Base-by-base conservation (phyloP, 2,329 filamentous ascomycete species). In the Phaeosphaeriaceae sp. region DNA sequence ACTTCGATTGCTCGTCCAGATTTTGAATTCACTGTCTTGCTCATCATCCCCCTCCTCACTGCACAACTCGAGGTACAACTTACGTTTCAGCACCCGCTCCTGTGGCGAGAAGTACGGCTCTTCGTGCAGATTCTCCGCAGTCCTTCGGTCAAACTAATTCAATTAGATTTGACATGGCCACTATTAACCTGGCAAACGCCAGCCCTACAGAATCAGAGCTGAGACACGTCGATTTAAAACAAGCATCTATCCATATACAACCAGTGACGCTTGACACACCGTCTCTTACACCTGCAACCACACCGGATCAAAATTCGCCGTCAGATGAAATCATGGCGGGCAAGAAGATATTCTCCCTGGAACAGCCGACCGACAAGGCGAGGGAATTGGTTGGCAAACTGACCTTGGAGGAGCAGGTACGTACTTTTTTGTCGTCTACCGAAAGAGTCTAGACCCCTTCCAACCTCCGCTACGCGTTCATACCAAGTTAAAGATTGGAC, bases 381-480 rank as follows among this genome's bases (percentile, higher is more conserved):
- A 63, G 62, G 37, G 68, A 70, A 30, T 45, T 74, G 48, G 72
- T 70, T 16, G 60, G 65, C 21, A 67, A 65, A 53, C 57, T 74
- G 57, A 69, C 66, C 6, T 57, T 74, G 44, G 70, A 74, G 50
- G 71, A 74, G 54, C 71, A 74, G 64, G 72, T 73, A 67, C 30
- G 71, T 70, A 36, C 41, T 36, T 47, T 21, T 49, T 18, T 30
- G 17, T 50, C 37, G 29, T 34, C 12, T 39, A 41, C 46, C 32
- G 29, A 42, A 50, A 42, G 30, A 53, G 35, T 45, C 49, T 51
- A 42, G 46, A 30, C 46, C 43, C 11, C 11, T 7, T 8, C 11
- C 23, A 26, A 11, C 11, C 7, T 8, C 23, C 11, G 6, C 23
- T 11, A 26, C 23, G 23, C 23, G n/a, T n/a, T n/a, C n/a, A n/a